Evolutionary conservation across 2,329 filamentous ascomycete species (phyloP).

Genomic region (Hymenoscyphus infarciens): DNA sequence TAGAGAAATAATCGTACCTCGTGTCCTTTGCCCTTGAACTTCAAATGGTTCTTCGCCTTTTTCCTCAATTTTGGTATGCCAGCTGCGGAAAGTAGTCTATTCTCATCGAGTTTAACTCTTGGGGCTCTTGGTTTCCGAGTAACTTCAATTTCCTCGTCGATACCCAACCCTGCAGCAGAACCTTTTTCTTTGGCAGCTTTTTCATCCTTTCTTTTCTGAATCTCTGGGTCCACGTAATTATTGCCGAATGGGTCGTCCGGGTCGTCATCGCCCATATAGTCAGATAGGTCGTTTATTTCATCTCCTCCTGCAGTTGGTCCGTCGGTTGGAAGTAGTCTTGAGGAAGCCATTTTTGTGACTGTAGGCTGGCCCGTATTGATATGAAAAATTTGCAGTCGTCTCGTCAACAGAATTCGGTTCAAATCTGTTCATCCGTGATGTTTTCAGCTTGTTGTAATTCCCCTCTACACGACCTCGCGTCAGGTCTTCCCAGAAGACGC

Average conservation of each 20-base stretch:
- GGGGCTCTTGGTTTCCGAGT: conserved; percentile 68
- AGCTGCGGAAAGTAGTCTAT: conserved; percentile 73
- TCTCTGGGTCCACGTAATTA: conserved; percentile 22
- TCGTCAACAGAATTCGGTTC: background rate
- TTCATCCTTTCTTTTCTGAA: conserved; percentile 36
- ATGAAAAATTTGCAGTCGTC: background rate
- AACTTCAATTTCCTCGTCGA: conserved; percentile 83
- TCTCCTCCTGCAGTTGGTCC: conserved; percentile 32
- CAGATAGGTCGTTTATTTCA: conserved; percentile 48
- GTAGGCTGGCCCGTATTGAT: background rate
- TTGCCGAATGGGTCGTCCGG: conserved; percentile 31
- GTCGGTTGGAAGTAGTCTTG: conserved; percentile 26
- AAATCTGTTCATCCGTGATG: background rate
- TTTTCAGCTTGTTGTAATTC: conserved; percentile 17
- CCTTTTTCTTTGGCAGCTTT: conserved; percentile 36
- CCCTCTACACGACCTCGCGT: conserved; percentile 21
- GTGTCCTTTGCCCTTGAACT: conserved; percentile 89
- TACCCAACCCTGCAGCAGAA: conserved; percentile 60
- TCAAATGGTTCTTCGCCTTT: conserved; percentile 65
- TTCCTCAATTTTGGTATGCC: conserved; percentile 80
- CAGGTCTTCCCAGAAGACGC: background rate
- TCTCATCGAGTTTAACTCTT: conserved; percentile 82
- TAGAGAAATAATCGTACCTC: conserved; percentile 53
- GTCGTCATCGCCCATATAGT: conserved; percentile 69
- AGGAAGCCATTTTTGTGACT: conserved; percentile 19